Conservation (phyloP, 257 asterid species). For the Plectranthus barbatus region DNA sequence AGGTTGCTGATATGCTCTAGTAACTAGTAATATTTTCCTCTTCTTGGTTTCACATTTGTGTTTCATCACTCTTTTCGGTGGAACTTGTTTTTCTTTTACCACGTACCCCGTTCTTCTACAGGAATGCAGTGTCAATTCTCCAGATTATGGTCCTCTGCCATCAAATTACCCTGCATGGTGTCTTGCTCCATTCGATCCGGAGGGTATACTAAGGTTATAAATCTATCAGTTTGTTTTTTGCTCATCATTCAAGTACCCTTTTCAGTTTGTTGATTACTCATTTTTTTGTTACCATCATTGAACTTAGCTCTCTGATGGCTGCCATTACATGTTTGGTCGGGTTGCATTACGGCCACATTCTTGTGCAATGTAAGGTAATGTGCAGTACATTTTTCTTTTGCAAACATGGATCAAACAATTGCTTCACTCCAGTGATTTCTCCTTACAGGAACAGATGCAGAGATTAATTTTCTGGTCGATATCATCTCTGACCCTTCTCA, state of each 20-base stretch:
- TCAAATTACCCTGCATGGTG: conserved; percentile 86
- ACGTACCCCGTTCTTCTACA: conserved; percentile 13
- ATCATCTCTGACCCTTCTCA: conserved; percentile 52
- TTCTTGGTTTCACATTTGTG: neutral
- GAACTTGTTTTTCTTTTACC: neutral
- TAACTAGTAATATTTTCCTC: neutral
- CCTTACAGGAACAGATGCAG: conserved; percentile 51
- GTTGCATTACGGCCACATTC: conserved; percentile 80
- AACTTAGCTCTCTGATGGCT: conserved; percentile 78
- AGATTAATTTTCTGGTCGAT: conserved; percentile 52
- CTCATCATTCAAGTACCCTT: neutral
- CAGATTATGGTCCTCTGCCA: conserved; percentile 85
- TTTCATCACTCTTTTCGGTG: neutral
- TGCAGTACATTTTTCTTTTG: conserved; percentile 9
- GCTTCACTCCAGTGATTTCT: neutral
- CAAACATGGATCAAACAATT: conserved; percentile 2
- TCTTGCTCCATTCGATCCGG: conserved; percentile 91
- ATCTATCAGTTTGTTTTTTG: neutral
- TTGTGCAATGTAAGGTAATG: conserved; percentile 63
- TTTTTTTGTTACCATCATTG: conserved; percentile 17
- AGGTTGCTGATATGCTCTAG: conserved; percentile 29
- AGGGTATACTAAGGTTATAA: conserved; percentile 74
- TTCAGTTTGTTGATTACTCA: neutral
- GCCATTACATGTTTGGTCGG: conserved; percentile 77
- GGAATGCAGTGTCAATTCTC: conserved; percentile 88